These are phyloP conservation scores for Plasmodiophora brassicae DNA, from an alignment of 208 protist genomes.

Conservation along the genomic window DNA sequence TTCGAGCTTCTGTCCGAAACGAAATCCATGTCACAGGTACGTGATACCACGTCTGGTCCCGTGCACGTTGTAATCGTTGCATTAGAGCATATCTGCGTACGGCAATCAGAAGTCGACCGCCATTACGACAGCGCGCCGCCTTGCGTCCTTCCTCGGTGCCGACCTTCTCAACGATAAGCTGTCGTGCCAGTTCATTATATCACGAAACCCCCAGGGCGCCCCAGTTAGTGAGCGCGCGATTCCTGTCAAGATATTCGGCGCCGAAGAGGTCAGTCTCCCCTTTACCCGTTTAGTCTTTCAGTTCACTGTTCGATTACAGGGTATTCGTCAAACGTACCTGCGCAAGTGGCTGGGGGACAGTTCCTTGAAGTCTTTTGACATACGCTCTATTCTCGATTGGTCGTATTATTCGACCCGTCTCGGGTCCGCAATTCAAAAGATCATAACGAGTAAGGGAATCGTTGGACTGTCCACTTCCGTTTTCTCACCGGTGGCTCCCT, in stretches of 20 bases:
- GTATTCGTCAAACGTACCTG: slow-evolving; percentile 78
- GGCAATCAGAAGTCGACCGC: slow-evolving; percentile 94
- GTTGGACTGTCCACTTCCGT: neutral
- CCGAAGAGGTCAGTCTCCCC: slow-evolving; percentile 61
- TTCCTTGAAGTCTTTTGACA: slow-evolving; percentile 64
- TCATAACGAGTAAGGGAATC: slow-evolving; percentile 78
- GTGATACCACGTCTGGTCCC: neutral
- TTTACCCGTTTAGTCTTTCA: neutral
- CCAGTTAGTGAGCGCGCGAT: slow-evolving; percentile 95
- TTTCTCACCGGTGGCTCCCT: no score
- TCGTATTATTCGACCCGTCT: slow-evolving; percentile 97
- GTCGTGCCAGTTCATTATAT: slow-evolving; percentile 83
- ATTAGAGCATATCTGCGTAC: slow-evolving; percentile 75
- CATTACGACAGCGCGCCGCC: slow-evolving; percentile 87
- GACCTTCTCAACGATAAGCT: neutral
- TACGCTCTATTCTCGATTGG: slow-evolving; percentile 95
- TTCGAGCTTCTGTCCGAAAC: slow-evolving; percentile 94
- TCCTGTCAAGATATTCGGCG: slow-evolving; percentile 91
- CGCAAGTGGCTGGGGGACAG: slow-evolving; percentile 75
- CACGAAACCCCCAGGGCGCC: slow-evolving; percentile 80
- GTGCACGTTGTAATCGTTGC: neutral
- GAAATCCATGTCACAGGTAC: slow-evolving; percentile 50
- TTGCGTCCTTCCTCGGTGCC: slow-evolving; percentile 94
- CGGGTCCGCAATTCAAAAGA: slow-evolving; percentile 93
- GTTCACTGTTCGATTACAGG: slow-evolving; percentile 29